These are phyloP conservation scores for Waltiozyma sp. DNA, from an alignment of 1,139 yeast species.

Conservation along the genomic window DNA sequence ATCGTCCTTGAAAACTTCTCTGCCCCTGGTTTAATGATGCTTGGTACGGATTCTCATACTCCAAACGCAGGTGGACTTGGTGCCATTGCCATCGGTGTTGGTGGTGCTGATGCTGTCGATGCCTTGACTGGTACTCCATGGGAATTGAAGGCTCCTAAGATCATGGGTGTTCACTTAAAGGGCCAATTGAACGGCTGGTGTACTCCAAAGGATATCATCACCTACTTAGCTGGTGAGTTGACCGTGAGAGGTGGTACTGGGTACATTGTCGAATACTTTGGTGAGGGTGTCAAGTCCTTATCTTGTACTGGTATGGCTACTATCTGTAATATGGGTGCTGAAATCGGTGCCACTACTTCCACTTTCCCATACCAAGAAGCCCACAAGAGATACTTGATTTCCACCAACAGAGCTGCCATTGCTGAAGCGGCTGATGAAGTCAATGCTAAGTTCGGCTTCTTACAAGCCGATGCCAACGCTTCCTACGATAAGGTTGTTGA, in stretches of 20 bases:
- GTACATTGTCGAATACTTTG: slow-evolving; percentile 87
- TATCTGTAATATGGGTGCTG: slow-evolving; percentile 99
- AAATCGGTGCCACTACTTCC: slow-evolving; percentile 96
- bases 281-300: slow-evolving; percentile 77
- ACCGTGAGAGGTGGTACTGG: slow-evolving; percentile 99
- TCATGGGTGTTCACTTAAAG: slow-evolving; percentile 82
- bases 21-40: slow-evolving; percentile 91
- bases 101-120: slow-evolving; percentile 98
- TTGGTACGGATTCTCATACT: slow-evolving; percentile 95
- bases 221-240: slow-evolving; percentile 75
- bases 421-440: slow-evolving; percentile 71
- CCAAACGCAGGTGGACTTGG: slow-evolving; percentile 98
- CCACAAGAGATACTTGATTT: slow-evolving; percentile 65
- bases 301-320: slow-evolving; percentile 99
- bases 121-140: slow-evolving; percentile 96
- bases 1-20: slow-evolving; percentile 91
- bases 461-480: slow-evolving; percentile 72
- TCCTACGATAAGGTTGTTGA: slow-evolving; percentile 78
- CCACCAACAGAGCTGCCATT: slow-evolving; percentile 74
- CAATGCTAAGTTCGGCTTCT: slow-evolving; percentile 45
- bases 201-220: slow-evolving; percentile 92
- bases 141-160: slow-evolving; percentile 95
- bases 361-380: slow-evolving; percentile 92
- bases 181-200: slow-evolving; percentile 88
- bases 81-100: slow-evolving; percentile 95